Evolutionary conservation across 805 yeast genomes (phyloP).

Genomic region (Metschnikowia reukaufii): DNA sequence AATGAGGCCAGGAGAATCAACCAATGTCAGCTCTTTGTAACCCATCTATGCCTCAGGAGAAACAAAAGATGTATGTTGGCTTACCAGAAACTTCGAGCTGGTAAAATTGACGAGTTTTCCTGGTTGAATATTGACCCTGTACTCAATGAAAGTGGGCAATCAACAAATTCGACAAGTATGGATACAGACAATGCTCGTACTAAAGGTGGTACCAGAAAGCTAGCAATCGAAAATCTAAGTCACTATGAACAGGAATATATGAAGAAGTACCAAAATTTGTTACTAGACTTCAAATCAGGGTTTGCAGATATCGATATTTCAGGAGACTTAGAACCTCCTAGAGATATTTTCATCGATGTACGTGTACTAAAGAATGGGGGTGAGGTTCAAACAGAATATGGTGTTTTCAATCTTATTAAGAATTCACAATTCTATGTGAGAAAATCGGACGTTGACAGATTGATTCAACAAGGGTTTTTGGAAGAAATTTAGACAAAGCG

Average conservation of each 20-base stretch:
- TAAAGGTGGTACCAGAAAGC: conserved; percentile 8
- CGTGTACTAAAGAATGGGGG: conserved; percentile 93
- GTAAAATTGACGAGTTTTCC: conserved; percentile 59
- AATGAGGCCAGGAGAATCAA: conserved; percentile 47
- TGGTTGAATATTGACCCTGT: conserved; percentile 71
- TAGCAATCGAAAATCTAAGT: conserved; percentile 53
- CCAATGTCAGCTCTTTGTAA: conserved; percentile 66
- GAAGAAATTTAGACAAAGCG: conserved; percentile 54
- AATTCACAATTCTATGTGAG: conserved; percentile 94
- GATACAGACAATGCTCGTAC: conserved; percentile 1
- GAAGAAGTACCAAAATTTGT: conserved; percentile 64
- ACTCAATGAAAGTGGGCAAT: conserved; percentile 9
- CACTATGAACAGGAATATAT: conserved; percentile 80
- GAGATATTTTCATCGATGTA: conserved; percentile 89
- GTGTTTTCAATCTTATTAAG: conserved; percentile 88
- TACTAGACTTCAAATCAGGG: conserved; percentile 74
- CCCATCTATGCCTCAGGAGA: conserved; percentile 75
- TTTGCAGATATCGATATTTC: conserved; percentile 82
- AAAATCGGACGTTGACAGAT: conserved; percentile 88
- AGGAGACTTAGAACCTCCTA: conserved; percentile 89
- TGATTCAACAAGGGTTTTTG: conserved; percentile 90
- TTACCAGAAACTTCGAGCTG: conserved; percentile 71
- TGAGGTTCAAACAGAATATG: conserved; percentile 95
- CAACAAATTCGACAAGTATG: conserved; percentile 2
- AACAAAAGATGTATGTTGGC: conserved; percentile 90